These are phyloP conservation scores for Ceratobasidium sp. DNA, from an alignment of 1,284 basidiomycete species.

Conservation along the genomic window DNA sequence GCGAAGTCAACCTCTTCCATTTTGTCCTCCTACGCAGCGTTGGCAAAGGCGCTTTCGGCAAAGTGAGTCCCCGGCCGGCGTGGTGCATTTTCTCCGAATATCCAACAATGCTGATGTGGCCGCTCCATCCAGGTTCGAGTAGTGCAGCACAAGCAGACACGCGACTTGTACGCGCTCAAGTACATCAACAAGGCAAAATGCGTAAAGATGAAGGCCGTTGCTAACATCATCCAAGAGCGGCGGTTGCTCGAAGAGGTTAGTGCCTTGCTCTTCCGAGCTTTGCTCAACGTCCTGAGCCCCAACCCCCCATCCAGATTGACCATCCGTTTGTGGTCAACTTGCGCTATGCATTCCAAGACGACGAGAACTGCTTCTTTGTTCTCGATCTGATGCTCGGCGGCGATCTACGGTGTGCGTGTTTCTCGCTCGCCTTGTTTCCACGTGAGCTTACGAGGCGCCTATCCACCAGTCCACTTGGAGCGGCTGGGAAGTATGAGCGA, in stretches of 20 bases:
- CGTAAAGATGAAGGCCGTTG: conserved; percentile 96
- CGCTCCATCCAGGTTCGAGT: conserved; percentile 79
- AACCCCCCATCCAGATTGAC: conserved; percentile 71
- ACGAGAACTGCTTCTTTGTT: conserved; percentile 98
- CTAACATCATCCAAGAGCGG: conserved; percentile 96
- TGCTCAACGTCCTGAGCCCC: conserved; percentile 7
- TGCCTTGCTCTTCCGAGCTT: conserved; percentile 14
- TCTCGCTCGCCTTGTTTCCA: neutral
- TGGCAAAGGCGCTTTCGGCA: conserved; percentile 98
- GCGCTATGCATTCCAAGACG: conserved; percentile 97
- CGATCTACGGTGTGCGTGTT: conserved; percentile 82
- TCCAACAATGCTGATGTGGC: conserved; percentile 28
- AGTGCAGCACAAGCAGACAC: conserved; percentile 97
- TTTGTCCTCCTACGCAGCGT: conserved; percentile 93
- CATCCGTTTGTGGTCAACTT: conserved; percentile 94
- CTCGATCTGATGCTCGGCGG: conserved; percentile 96
- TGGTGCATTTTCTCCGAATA: conserved; percentile 14
- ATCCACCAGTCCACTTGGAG: conserved; percentile 77
- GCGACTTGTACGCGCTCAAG: conserved; percentile 94
- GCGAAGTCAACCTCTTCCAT: conserved; percentile 96
- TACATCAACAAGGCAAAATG: conserved; percentile 99
- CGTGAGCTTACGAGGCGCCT: conserved; percentile 31
- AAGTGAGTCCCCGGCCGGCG: conserved; percentile 61
- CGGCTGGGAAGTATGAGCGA: conserved; percentile 80
- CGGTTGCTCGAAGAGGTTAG: conserved; percentile 88